A percentile compares a stretch with the other conserved stretches of the same genome.
These are phyloP conservation scores for Phialophora verrucosa DNA, from an alignment of 2,329 filamentous ascomycete species.

Conservation along the genomic window DNA sequence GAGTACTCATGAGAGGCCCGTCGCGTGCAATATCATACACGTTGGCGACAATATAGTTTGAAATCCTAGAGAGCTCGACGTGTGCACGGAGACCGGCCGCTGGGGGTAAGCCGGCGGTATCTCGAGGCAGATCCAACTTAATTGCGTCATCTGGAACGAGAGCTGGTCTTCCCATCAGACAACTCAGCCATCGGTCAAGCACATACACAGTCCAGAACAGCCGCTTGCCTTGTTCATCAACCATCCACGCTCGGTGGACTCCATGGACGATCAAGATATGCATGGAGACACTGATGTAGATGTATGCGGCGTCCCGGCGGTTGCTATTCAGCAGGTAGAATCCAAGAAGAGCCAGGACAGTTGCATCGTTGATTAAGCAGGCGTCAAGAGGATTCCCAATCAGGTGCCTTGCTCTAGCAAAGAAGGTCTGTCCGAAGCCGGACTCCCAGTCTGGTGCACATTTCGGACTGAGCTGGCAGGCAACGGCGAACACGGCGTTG, in stretches of 20 bases:
- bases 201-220: conserved; percentile 61
- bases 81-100: conserved; percentile 55
- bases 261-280: conserved; percentile 58
- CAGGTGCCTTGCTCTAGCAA: conserved; percentile 52
- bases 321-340: conserved; percentile 59
- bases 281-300: conserved; percentile 56
- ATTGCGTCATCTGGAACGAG: conserved; percentile 57
- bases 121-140: conserved; percentile 49
- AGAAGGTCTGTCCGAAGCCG: conserved; percentile 53
- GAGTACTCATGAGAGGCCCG: conserved; percentile 39
- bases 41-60: conserved; percentile 57
- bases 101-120: conserved; percentile 51
- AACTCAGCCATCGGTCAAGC: conserved; percentile 57
- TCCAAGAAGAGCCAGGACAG: conserved; percentile 55
- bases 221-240: conserved; percentile 54
- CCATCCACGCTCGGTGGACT: conserved; percentile 52
- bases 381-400: conserved; percentile 57
- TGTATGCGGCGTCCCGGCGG: conserved; percentile 57
- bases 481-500: conserved; percentile 55
- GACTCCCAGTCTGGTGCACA: conserved; percentile 44
- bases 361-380: conserved; percentile 53
- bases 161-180: conserved; percentile 58
- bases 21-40: conserved; percentile 52
- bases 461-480: conserved; percentile 42
- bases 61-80: conserved; percentile 56